Base-by-base conservation (phyloP, 148 eudicot species). In the Suaeda aralocaspica region DNA sequence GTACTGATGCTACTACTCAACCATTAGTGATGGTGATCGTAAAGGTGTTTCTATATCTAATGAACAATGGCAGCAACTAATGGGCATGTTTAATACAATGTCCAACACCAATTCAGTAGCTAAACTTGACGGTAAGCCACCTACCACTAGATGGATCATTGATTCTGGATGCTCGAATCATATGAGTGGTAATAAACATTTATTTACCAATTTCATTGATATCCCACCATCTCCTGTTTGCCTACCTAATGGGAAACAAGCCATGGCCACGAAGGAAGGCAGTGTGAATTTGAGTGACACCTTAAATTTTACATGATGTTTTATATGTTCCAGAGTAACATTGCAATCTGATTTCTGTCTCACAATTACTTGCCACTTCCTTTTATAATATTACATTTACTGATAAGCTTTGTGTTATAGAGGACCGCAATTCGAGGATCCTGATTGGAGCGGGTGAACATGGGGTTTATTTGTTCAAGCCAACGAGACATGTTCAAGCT, bases 361-460 rank as follows among this genome's bases (percentile, higher is more conserved):
- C 61, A 14, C 61, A 57, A 22, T 8, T 55, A 11, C 59, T 55
- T 10, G 29, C 28, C 6, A 24, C 19, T 7, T 55, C 59, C 8
- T 0, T 1, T 55, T 24, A 10, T 55, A 24, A 24, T 55, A 14
- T 55, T 14, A 61, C 44, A 30, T 61, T 61, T 36, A 61, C 66
- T 61, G 24, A 61, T 61, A 61, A 61, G 66, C 26, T 61, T 0
- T 61, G 22, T 18, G 46, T 61, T 8, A 61, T 61, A 18, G 24
- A 61, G 25, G 66, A 61, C 13, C 66, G 26, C 26, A 61, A n/a
- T 61, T 18, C 25, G 66, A 61, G 44, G 66, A 31, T 9, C 46
- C 24, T n/a, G 66, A 61, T 62, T 75, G 67, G 67, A 74, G 41
- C 57, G 41, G 16, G 72, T 67, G 77, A 67, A 59, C 68, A 57